Evolutionary conservation across 257 asterid genomes (phyloP).

Genomic region (Scutellaria galericulata): DNA sequence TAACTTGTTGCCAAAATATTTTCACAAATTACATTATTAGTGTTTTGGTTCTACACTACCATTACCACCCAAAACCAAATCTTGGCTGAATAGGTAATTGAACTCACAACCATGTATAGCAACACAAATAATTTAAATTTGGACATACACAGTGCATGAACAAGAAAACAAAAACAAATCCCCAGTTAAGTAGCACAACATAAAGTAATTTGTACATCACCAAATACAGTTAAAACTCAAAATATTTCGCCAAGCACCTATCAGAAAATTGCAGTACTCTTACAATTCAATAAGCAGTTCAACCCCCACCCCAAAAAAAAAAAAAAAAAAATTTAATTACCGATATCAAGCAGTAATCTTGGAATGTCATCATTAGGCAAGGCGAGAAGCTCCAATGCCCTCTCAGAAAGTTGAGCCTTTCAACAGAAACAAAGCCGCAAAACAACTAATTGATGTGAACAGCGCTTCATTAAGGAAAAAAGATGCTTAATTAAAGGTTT

Average conservation of each 20-base stretch:
- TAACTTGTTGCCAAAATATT: neutral
- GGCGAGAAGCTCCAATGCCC: conserved; percentile 94
- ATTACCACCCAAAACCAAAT: conserved; percentile 5
- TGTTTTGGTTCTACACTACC: neutral
- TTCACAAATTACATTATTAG: neutral
- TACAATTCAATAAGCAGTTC: neutral
- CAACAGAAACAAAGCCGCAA: conserved; percentile 23
- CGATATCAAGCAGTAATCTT: conserved; percentile 86
- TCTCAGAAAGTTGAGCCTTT: conserved; percentile 83
- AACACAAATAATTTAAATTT: neutral
- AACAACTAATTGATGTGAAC: neutral
- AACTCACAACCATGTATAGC: neutral
- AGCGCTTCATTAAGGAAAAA: neutral
- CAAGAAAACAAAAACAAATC: neutral
- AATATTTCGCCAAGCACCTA: neutral
- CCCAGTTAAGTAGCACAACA: neutral
- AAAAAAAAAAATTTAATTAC: conserved; percentile 42
- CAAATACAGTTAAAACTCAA: neutral
- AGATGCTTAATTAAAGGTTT: neutral
- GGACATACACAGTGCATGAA: neutral
- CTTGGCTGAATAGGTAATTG: neutral
- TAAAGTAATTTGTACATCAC: neutral
- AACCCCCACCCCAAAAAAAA: neutral
- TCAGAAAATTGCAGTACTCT: neutral
- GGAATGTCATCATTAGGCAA: conserved; percentile 84